Evolutionary conservation across 2,329 filamentous ascomycete species (phyloP), one percentile per base, ranked within the genome.

Genomic region (Nothophoma quercina): DNA sequence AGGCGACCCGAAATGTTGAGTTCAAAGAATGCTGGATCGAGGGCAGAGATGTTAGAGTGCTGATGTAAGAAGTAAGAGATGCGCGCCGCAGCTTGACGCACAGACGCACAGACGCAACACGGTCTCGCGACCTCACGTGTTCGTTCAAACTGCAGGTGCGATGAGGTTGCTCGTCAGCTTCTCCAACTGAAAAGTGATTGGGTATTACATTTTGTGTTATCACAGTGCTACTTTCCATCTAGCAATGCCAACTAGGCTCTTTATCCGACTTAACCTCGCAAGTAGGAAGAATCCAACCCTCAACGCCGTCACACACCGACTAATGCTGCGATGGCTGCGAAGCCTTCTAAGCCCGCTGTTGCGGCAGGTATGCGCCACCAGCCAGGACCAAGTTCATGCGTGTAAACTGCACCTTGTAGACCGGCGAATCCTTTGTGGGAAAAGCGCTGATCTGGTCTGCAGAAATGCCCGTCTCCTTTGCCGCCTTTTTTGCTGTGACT

Each of bases 391-490:
- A 76, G 72, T 99, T 99, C 91, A 96, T 97, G 55, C 91, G 83
- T 3, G 95, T 98, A 67, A 97, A 97, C 68, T 89, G 86, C 46
- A 96, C 93, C 76, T 93, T 95, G 75, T 96, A 90, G 9, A 98
- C 90, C 0, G 93, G 93, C 13, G 89, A 93, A 78, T 96, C 96
- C 83, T 99, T 99, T 4, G 95, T 98, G 0, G 91, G 88, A 71
- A 97, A 98, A 1, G 91, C 93, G 59, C 87, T 91, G 76, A 99
- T 96, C 76, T 98, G 95, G 69, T 99, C 95, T 0, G 92, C 88
- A 0, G 89, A 93, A 35, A 96, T 89, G 66, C 91, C 90, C 4
- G 92, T 90, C 66, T 97, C 93, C 74, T 97, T 97, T 49, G 85
- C 85, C 74, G 91, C 91, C 79, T 96, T 96, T 82, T 74, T 78